Base-by-base conservation (phyloP, 805 yeast species). In the Isabelozyma heimii region DNA sequence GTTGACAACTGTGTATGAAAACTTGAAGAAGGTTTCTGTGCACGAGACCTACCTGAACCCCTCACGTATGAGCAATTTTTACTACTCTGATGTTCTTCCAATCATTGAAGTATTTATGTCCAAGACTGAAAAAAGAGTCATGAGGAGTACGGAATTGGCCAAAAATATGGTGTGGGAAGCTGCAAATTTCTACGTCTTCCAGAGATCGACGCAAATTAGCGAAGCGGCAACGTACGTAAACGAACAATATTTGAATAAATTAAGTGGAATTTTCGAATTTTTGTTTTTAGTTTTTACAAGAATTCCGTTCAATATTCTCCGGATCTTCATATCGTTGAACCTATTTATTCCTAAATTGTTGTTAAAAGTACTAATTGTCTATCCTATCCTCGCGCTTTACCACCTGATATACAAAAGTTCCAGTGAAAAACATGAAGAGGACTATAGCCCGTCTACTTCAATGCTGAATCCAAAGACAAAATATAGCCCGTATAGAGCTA, bases 301-400 rank as follows among this genome's bases (percentile, higher is more conserved):
- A 35, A 39, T 65, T 2, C 70, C 67, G 2, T 51, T 52, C 26
- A 54, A 58, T 43, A 26, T 52, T 8, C 12, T 52, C 4, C 41
- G 57, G 7, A 30, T 53, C 12, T 51, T 48, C 40, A 16, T 60
- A 5, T 51, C 56, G n/a, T 38, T 59, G 1, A 17, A 48, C 13
- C 45, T 62, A 9, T 61, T 62, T 38, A 7, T 64, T 10, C 69
- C 70, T 3, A 53, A 47, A 40, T 43, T 62, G 5, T 24, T 61
- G 14, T n/a, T 62, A 9, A 57, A 55, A 35, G 50, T 53, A 12
- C 49, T 56, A 17, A 33, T 58, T 5, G 20, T 52, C 8, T 52
- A 58, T 49, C 35, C 35, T 30, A 30, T 30, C n/a, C n/a, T 30
- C 10, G 35, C 35, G 1, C n/a, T 30, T 30, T 13, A 10, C 35